phyloP scores from a whole-genome alignment of 116 monocot genomes.

The Dioscorea cayenensis region DNA sequence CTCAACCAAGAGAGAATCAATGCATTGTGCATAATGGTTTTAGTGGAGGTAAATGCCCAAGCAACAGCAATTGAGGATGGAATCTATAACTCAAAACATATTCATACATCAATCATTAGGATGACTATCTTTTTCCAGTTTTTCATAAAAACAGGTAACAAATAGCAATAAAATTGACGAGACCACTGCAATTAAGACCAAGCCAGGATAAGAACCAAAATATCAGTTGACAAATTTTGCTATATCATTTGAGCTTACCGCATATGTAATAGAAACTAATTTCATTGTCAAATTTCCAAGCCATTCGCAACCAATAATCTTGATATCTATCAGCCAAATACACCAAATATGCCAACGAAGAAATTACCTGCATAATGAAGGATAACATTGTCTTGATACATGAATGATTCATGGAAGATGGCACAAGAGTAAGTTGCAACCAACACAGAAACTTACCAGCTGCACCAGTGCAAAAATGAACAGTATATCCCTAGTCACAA shows the following conservation, averaged over 20 bases:
- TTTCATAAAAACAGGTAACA: not conserved
- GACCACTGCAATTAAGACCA: not conserved
- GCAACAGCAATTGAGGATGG: too few species aligned
- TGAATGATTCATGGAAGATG: not conserved
- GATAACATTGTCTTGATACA: not conserved
- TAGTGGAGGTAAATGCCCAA: too few species aligned
- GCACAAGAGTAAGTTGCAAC: not conserved
- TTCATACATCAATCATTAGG: too few species aligned
- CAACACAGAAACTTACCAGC: conserved; percentile 53
- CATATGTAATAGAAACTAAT: conserved; percentile 95
- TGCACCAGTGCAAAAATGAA: conserved; percentile 83
- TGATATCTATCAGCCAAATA: conserved; percentile 74
- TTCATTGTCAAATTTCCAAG: conserved; percentile 76
- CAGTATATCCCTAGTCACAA: conserved; percentile 93
- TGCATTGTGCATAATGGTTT: too few species aligned
- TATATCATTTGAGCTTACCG: conserved; percentile 33
- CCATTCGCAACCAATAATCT: conserved; percentile 57
- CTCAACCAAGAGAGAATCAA: too few species aligned
- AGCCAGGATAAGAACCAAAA: not conserved
- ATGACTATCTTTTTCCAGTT: too few species aligned
- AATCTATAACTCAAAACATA: too few species aligned
- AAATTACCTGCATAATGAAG: conserved; percentile 60
- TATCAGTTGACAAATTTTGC: not conserved
- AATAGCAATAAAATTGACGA: not conserved
- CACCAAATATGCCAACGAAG: conserved; percentile 74